A percentile compares a stretch with the other conserved stretches of the same genome.
Evolutionary conservation across 805 yeast genomes (phyloP).

Genomic region (Candida boidinii): DNA sequence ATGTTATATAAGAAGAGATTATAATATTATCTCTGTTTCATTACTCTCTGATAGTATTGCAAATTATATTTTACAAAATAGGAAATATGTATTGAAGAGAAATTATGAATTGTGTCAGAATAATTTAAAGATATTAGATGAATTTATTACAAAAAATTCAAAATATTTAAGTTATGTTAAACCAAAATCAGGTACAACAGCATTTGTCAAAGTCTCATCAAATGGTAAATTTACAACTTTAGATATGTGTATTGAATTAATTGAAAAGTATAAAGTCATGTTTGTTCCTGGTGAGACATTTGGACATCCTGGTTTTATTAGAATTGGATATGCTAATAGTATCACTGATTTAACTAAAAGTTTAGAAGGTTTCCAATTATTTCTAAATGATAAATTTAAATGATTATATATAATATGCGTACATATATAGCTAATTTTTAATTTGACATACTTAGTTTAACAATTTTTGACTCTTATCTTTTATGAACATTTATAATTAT

Average conservation of each 20-base stretch:
- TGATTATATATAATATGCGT: too few relatives aligned
- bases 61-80: constrained; percentile 30
- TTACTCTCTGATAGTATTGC: constrained; percentile 38
- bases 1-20: constrained; percentile 35
- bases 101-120: constrained; percentile 29
- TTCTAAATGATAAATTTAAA: too few relatives aligned
- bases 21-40: constrained; percentile 41
- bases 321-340: constrained; percentile 43
- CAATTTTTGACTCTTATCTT: too few relatives aligned
- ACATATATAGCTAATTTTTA: too few relatives aligned
- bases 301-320: constrained; percentile 30
- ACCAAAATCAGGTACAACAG: constrained; percentile 42
- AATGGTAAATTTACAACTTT: constrained; percentile 19
- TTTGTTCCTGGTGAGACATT: constrained; percentile 45
- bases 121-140: constrained; percentile 28
- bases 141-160: constrained; percentile 22
- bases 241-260: constrained; percentile 27
- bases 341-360: constrained; percentile 27
- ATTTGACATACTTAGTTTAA: too few relatives aligned
- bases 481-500: too few relatives aligned
- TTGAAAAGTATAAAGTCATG: constrained; percentile 25
- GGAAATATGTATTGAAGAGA: constrained; percentile 26
- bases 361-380: too few relatives aligned
- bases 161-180: constrained; percentile 30
- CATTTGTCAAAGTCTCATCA: constrained; percentile 32